Evolutionary conservation across 2,329 filamentous ascomycete genomes (phyloP).

Genomic region (Ophiocordyceps unilateralis): DNA sequence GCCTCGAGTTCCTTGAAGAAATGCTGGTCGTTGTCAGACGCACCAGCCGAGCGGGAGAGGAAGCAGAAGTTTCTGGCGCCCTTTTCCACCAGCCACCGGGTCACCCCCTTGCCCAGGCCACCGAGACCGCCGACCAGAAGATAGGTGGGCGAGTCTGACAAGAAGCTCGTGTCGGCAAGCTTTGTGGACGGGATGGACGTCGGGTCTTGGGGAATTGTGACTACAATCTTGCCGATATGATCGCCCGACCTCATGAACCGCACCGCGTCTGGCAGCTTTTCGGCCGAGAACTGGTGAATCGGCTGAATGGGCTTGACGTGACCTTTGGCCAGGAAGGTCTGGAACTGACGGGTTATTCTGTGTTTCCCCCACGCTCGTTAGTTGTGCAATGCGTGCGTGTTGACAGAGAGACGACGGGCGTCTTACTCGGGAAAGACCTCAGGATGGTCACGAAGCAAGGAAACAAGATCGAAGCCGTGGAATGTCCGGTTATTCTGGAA

Average conservation of each 20-base stretch:
- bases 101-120: neutral
- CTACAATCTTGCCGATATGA: slow-evolving; percentile 7
- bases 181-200: neutral
- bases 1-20: slow-evolving; percentile 2
- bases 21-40: neutral
- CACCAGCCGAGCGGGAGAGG: slow-evolving; percentile 3
- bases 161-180: neutral
- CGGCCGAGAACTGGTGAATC: slow-evolving; percentile 1
- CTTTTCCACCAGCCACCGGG: neutral
- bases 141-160: neutral
- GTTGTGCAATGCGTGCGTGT: neutral
- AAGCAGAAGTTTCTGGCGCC: slow-evolving; percentile 1
- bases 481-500: slow-evolving; percentile 20
- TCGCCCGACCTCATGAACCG: slow-evolving; percentile 6
- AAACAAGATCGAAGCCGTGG: slow-evolving; percentile 13
- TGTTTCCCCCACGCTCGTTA: neutral
- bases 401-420: neutral
- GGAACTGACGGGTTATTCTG: neutral
- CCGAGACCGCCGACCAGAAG: neutral
- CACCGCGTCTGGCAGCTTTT: slow-evolving; percentile 5
- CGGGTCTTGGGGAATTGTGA: slow-evolving; percentile 3
- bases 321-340: neutral
- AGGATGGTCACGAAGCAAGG: neutral
- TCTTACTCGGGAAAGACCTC: neutral
- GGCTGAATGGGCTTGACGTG: slow-evolving; percentile 3